Conservation (phyloP, 2,329 filamentous ascomycete species). For the Bipolaris gigantea region DNA sequence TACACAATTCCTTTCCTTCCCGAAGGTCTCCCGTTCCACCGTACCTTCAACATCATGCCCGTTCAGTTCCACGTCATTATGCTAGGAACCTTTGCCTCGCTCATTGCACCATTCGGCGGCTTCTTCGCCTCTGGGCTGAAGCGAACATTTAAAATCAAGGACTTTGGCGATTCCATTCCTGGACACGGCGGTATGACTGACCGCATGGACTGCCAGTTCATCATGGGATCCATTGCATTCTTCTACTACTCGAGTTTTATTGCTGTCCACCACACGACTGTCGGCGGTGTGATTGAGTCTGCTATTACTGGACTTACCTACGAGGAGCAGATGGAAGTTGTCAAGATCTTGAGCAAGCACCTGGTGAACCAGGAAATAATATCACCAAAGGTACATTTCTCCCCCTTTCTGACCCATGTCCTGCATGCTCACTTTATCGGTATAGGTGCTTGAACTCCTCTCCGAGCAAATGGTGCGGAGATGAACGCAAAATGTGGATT, state of each 20-base stretch:
- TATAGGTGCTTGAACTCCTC: slow-evolving; percentile 32
- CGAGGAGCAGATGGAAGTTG: slow-evolving; percentile 85
- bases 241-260: slow-evolving; percentile 99
- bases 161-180: slow-evolving; percentile 97
- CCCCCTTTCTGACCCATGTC: too few relatives aligned
- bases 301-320: slow-evolving; percentile 85
- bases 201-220: slow-evolving; percentile 99
- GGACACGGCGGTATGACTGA: slow-evolving; percentile 98
- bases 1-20: slow-evolving; percentile 65
- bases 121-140: slow-evolving; percentile 98
- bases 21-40: slow-evolving; percentile 59
- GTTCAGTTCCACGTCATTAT: slow-evolving; percentile 93
- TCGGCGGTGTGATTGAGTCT: slow-evolving; percentile 85
- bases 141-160: slow-evolving; percentile 99
- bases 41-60: slow-evolving; percentile 75
- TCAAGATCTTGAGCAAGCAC: slow-evolving; percentile 64
- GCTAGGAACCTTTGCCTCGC: slow-evolving; percentile 89
- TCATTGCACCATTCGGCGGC: slow-evolving; percentile 95
- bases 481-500: slow-evolving; percentile 8
- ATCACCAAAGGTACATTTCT: slow-evolving; percentile 53
- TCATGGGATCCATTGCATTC: slow-evolving; percentile 98
- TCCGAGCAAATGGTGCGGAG: slow-evolving; percentile 25
- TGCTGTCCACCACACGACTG: slow-evolving; percentile 79
- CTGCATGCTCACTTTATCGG: slow-evolving; percentile 4
- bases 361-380: slow-evolving; percentile 65